phyloP scores from a whole-genome alignment of 148 eudicot species.

The Fallopia convolvulus region DNA sequence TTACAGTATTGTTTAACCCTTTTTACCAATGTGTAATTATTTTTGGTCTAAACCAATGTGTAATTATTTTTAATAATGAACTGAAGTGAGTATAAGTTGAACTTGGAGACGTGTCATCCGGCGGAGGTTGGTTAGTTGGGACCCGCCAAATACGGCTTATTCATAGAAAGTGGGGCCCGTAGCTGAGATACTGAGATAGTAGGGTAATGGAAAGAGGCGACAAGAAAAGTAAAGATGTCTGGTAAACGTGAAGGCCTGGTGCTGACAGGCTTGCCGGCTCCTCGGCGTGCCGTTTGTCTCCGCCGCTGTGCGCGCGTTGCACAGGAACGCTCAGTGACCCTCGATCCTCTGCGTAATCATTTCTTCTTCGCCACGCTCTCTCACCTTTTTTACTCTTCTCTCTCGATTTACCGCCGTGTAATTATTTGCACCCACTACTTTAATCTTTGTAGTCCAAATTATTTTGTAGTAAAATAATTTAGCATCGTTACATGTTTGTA shows the following conservation, averaged over 20 bases:
- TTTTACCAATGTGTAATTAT: too few species aligned
- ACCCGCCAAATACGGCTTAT: not conserved
- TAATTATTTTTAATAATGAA: too few species aligned
- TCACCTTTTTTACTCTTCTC: not conserved
- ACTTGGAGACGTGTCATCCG: too few species aligned
- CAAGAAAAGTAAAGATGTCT: not conserved
- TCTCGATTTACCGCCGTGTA: not conserved
- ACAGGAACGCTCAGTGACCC: not conserved
- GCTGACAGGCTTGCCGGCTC: not conserved
- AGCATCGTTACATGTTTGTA: too few species aligned
- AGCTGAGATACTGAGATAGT: not conserved
- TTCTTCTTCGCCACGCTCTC: not conserved
- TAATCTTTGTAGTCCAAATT: too few species aligned
- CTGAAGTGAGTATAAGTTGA: too few species aligned
- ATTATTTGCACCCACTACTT: too few species aligned
- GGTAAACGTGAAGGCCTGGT: not conserved
- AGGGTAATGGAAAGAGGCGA: not conserved
- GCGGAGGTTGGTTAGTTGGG: too few species aligned
- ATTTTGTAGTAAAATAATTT: too few species aligned
- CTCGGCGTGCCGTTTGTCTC: not conserved
- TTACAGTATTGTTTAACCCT: too few species aligned
- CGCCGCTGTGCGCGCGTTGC: not conserved
- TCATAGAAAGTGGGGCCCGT: not conserved
- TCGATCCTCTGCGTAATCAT: not conserved
- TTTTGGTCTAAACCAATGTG: too few species aligned